phyloP scores from a whole-genome alignment of 352 stramenopile species.

The Phytophthora sansomeana region DNA sequence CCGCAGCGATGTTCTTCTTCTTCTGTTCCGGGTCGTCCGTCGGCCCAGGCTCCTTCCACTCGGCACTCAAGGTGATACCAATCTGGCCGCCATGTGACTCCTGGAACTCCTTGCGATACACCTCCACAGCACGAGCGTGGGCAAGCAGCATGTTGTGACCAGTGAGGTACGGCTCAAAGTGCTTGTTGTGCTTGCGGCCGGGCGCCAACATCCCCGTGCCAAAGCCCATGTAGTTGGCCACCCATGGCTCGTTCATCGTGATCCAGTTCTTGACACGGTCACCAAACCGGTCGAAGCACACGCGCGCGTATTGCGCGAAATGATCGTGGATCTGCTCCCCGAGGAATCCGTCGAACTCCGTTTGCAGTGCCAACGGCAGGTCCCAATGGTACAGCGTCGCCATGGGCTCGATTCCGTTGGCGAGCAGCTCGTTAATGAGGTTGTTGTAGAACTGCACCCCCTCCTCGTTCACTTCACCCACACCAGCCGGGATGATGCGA shows the following conservation, averaged over 20 bases:
- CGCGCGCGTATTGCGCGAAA: slow-evolving; percentile 83
- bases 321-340: slow-evolving; percentile 48
- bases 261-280: slow-evolving; percentile 94
- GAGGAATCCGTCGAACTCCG: slow-evolving; percentile 77
- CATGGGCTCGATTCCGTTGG: slow-evolving; percentile 82
- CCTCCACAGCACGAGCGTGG: slow-evolving; percentile 82
- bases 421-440: slow-evolving; percentile 89
- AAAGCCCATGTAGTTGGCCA: slow-evolving; percentile 84
- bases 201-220: slow-evolving; percentile 85
- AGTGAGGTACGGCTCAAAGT: slow-evolving; percentile 83
- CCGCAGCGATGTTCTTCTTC: slow-evolving; percentile 63
- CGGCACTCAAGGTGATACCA: slow-evolving; percentile 90
- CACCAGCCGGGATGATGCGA: slow-evolving; percentile 91
- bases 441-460: slow-evolving; percentile 93
- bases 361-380: slow-evolving; percentile 60
- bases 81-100: slow-evolving; percentile 72
- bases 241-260: slow-evolving; percentile 94
- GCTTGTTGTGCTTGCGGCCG: slow-evolving; percentile 46
- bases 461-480: slow-evolving; percentile 76
- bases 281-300: slow-evolving; percentile 92
- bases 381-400: slow-evolving; percentile 93
- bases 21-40: slow-evolving; percentile 54
- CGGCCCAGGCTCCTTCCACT: slow-evolving; percentile 86
- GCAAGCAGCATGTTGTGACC: slow-evolving; percentile 89
- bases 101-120: slow-evolving; percentile 87